Conservation (phyloP, 2,329 filamentous ascomycete species). For the Fusarium temperatum region DNA sequence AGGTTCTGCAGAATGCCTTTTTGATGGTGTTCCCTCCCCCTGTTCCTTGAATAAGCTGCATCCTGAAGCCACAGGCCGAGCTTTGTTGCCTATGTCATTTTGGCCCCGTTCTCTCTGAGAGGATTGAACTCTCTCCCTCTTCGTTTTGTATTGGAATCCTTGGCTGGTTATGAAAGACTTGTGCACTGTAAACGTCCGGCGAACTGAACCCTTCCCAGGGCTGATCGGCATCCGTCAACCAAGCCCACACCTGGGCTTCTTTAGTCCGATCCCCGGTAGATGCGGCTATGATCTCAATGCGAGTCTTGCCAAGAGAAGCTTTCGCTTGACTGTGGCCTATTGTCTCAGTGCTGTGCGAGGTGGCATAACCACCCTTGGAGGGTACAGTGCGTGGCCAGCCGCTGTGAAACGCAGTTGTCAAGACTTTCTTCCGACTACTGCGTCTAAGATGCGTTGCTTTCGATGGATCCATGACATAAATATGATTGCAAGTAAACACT, state of each 20-base stretch:
- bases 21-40: not conserved
- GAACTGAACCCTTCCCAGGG: constrained; percentile 15
- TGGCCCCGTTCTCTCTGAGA: not conserved
- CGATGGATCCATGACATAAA: not conserved
- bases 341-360: not conserved
- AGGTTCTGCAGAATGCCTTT: not conserved
- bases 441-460: not conserved
- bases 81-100: not conserved
- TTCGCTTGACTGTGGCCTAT: not conserved
- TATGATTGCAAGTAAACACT: not conserved
- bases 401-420: not conserved
- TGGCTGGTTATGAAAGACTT: not conserved
- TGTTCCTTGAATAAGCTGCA: not conserved
- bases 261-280: not conserved
- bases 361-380: not conserved
- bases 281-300: not conserved
- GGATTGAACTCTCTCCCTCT: not conserved
- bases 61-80: not conserved
- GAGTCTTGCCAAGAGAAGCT: not conserved
- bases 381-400: not conserved
- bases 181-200: not conserved
- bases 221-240: constrained; percentile 14
- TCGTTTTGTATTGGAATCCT: not conserved
- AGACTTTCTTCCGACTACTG: not conserved
- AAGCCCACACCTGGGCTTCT: not conserved